Evolutionary conservation across 1,284 basidiomycete species (phyloP).

Genomic region (Cutaneotrichosporon sp.): DNA sequence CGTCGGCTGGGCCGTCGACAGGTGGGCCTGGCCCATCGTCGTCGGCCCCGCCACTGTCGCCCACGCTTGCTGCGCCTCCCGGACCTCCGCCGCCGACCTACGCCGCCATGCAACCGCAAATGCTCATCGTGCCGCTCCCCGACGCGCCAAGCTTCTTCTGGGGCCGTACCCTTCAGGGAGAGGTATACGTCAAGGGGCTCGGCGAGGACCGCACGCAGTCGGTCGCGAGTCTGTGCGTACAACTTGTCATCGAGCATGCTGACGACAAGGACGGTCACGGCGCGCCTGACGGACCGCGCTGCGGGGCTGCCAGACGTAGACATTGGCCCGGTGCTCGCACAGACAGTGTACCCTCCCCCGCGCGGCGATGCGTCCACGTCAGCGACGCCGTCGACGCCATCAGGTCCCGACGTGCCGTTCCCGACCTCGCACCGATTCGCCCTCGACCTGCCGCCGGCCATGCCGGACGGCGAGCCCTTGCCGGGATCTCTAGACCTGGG

Average conservation of each 20-base stretch:
- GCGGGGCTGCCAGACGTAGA: conserved; percentile 21
- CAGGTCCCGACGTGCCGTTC: conserved; percentile 21
- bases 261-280: conserved; percentile 25
- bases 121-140: conserved; percentile 40
- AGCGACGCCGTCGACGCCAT: not conserved
- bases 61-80: not conserved
- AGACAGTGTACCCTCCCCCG: conserved; percentile 28
- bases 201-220: conserved; percentile 27
- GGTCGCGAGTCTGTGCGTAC: conserved; percentile 34
- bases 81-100: conserved; percentile 34
- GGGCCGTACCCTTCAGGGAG: conserved; percentile 41
- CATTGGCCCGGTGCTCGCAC: conserved; percentile 20
- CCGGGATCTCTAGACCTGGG: conserved; percentile 42
- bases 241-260: not conserved
- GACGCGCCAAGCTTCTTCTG: conserved; percentile 44
- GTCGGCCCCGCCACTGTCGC: not conserved
- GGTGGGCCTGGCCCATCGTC: not conserved
- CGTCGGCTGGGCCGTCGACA: not conserved
- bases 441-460: conserved; percentile 27
- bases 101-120: conserved; percentile 38
- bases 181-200: conserved; percentile 44
- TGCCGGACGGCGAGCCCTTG: conserved; percentile 15
- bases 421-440: conserved; percentile 34
- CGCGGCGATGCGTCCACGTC: not conserved
- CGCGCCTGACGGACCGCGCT: conserved; percentile 26